These are phyloP conservation scores for Herpetospermum pedunculosum DNA, from an alignment of 306 rosid species.

Conservation along the genomic window DNA sequence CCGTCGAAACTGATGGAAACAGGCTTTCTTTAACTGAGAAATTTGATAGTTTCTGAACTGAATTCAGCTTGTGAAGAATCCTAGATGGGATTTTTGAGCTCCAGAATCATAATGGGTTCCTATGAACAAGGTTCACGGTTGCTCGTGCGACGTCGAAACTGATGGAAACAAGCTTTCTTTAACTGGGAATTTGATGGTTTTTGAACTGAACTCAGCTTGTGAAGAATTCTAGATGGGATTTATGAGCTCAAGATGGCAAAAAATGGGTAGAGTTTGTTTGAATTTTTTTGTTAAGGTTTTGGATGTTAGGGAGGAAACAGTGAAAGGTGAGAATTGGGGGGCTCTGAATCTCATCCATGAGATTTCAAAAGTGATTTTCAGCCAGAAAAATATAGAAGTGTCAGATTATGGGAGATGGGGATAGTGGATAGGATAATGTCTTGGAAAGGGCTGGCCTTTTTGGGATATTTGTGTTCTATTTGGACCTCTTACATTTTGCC, in stretches of 20 bases:
- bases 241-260: conserved; percentile 3
- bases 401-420: conserved; percentile 29
- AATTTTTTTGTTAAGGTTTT: background rate
- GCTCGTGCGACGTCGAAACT: background rate
- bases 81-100: background rate
- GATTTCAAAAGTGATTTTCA: conserved; percentile 20
- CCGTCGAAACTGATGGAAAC: background rate
- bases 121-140: background rate
- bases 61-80: conserved; percentile 2
- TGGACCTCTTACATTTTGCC: conserved; percentile 25
- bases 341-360: conserved; percentile 50
- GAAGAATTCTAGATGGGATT: conserved; percentile 4
- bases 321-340: background rate
- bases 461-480: conserved; percentile 12
- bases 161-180: background rate
- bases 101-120: background rate
- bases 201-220: background rate
- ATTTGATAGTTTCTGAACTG: background rate
- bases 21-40: background rate
- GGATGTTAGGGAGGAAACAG: conserved; percentile 8
- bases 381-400: conserved; percentile 17
- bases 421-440: conserved; percentile 74
- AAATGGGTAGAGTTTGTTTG: background rate
- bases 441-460: conserved; percentile 17
- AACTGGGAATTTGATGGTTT: background rate